These are phyloP conservation scores for Pleurotus citrinopileatus DNA, from an alignment of 768 basidiomycete species.

Conservation along the genomic window DNA sequence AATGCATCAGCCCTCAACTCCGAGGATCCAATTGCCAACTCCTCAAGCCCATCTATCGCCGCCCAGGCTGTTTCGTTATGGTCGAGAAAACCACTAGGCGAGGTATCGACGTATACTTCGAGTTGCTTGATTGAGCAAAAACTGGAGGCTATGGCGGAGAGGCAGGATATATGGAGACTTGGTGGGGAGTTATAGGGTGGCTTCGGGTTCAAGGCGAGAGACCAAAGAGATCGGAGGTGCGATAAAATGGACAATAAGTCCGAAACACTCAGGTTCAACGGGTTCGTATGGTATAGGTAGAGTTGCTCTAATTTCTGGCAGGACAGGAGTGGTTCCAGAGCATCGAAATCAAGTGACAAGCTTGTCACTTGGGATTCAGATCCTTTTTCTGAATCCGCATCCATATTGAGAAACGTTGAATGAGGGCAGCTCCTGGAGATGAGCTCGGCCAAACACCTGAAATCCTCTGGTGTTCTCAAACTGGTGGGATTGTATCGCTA, in stretches of 20 bases:
- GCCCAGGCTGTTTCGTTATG: background rate
- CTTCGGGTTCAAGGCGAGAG: background rate
- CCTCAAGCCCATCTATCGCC: background rate
- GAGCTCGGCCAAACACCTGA: background rate
- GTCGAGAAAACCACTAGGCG: background rate
- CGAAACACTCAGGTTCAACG: background rate
- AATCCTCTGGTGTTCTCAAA: background rate
- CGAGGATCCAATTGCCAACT: background rate
- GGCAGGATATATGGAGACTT: background rate
- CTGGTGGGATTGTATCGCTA: background rate
- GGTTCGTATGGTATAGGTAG: background rate
- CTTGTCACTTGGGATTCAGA: background rate
- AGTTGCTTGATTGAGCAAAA: background rate
- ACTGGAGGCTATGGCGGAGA: background rate
- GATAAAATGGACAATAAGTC: background rate
- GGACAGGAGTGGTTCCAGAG: background rate
- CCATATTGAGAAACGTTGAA: background rate
- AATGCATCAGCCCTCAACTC: background rate
- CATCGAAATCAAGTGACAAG: background rate
- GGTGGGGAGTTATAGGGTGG: background rate
- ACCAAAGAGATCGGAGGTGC: background rate
- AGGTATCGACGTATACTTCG: background rate
- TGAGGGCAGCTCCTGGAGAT: background rate
- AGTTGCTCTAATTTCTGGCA: background rate
- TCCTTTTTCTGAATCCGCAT: background rate